These are phyloP conservation scores for Lasiosphaeriaceae sp. DNA, from an alignment of 495 filamentous ascomycete species.

Conservation along the genomic window DNA sequence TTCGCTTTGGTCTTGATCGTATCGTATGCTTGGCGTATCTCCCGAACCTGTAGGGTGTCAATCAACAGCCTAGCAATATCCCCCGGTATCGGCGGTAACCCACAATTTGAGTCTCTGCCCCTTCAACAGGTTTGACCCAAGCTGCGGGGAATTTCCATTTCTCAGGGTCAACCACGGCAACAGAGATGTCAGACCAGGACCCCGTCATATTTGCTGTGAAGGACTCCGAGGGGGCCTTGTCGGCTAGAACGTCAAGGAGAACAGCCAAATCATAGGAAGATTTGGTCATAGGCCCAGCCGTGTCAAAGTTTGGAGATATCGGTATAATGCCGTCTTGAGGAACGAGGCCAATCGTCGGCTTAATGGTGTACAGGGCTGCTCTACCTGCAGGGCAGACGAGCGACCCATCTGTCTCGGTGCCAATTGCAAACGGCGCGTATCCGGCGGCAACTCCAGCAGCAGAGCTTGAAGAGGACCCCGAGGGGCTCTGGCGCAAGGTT, in stretches of 20 bases:
- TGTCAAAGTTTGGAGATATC: not conserved
- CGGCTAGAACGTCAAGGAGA: not conserved
- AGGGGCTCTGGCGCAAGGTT: conserved; percentile 22
- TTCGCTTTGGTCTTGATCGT: too few relatives aligned
- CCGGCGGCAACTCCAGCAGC: conserved; percentile 34
- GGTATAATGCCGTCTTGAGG: not conserved
- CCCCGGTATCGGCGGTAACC: too few relatives aligned
- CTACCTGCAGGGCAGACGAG: conserved; percentile 25
- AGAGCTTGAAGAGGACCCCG: conserved; percentile 36
- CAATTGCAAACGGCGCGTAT: conserved; percentile 32
- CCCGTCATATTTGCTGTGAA: not conserved
- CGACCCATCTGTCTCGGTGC: conserved; percentile 35
- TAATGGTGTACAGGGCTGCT: conserved; percentile 35
- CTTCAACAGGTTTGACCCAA: not conserved
- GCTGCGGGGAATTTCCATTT: not conserved
- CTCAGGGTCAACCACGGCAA: not conserved
- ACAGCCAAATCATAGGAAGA: too few relatives aligned
- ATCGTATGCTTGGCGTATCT: too few relatives aligned
- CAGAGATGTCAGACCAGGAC: not conserved
- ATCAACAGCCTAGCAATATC: too few relatives aligned
- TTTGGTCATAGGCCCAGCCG: too few relatives aligned
- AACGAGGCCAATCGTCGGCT: conserved; percentile 25
- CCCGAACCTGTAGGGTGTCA: too few relatives aligned
- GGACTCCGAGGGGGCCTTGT: not conserved
- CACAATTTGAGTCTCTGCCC: too few relatives aligned